A percentile compares a stretch with the other conserved stretches of the same genome.
phyloP scores from a whole-genome alignment of 1,139 yeast species.

The Saccharomycopsis hybrid region DNA sequence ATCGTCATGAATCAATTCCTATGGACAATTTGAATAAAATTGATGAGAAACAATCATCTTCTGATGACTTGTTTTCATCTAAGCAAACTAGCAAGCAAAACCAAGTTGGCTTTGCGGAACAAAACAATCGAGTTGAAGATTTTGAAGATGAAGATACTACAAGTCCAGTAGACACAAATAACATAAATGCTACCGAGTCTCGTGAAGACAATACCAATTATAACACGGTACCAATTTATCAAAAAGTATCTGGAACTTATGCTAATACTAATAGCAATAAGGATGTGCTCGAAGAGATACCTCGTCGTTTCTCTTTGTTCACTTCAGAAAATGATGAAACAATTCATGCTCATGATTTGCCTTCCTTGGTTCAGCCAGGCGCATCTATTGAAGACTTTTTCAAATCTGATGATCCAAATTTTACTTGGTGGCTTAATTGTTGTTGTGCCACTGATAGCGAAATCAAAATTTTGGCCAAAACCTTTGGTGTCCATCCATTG shows the following conservation, averaged over 20 bases:
- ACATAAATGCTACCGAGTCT: constrained; percentile 14
- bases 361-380: constrained; percentile 61
- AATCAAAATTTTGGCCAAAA: constrained; percentile 69
- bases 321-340: constrained; percentile 80
- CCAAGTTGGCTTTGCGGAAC: constrained; percentile 9
- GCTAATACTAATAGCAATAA: not conserved
- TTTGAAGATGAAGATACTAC: constrained; percentile 7
- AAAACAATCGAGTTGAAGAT: constrained; percentile 16
- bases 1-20: not conserved
- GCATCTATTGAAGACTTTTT: constrained; percentile 63
- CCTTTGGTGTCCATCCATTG: constrained; percentile 91
- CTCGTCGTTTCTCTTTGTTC: constrained; percentile 80
- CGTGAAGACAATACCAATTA: constrained; percentile 20
- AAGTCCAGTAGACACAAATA: no score
- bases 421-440: constrained; percentile 74
- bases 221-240: no score
- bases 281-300: constrained; percentile 26
- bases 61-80: not conserved
- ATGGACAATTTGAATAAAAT: not conserved
- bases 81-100: not conserved
- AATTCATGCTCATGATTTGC: constrained; percentile 80
- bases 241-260: constrained; percentile 22
- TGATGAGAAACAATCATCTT: not conserved
- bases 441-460: constrained; percentile 63
- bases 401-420: constrained; percentile 33